These are phyloP conservation scores for Pseudoscleropodium purum DNA, from an alignment of 225 moss, liverwort and hornwort species.

Conservation along the genomic window DNA sequence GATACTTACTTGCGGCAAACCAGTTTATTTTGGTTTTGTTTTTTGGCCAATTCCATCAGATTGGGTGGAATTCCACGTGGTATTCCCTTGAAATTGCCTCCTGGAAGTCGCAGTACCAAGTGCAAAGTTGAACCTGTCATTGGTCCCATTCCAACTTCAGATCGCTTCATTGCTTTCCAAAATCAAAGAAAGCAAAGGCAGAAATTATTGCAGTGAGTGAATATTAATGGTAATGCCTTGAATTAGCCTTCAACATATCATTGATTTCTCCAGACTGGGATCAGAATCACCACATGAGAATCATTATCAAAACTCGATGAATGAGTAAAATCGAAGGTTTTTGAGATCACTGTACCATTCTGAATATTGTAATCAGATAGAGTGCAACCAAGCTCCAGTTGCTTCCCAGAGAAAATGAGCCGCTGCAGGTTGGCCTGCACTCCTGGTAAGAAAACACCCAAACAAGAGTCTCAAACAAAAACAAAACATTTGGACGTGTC, in stretches of 20 bases:
- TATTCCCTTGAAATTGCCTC: conserved; percentile 29
- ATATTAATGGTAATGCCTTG: neutral
- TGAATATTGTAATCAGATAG: conserved; percentile 18
- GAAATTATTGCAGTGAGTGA: neutral
- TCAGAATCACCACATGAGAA: neutral
- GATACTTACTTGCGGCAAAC: conserved; percentile 60
- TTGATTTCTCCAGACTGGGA: neutral
- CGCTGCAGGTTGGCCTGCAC: conserved; percentile 8
- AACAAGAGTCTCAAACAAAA: neutral
- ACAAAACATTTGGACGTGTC: neutral
- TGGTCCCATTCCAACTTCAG: neutral
- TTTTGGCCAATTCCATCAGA: conserved; percentile 69
- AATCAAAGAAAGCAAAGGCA: neutral
- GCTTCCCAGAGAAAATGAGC: conserved; percentile 26
- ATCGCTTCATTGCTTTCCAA: neutral
- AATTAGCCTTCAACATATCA: neutral
- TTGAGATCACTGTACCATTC: neutral
- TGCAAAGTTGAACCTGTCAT: conserved; percentile 60
- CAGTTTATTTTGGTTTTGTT: conserved; percentile 68
- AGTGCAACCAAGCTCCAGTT: conserved; percentile 10
- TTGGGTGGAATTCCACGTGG: conserved; percentile 28
- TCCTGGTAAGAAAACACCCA: neutral
- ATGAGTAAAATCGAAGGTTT: neutral
- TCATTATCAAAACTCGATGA: neutral
- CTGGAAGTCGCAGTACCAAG: conserved; percentile 54